Base-by-base conservation (phyloP, 192 early-diverging fungal species). In the Coemansia sp. region DNA sequence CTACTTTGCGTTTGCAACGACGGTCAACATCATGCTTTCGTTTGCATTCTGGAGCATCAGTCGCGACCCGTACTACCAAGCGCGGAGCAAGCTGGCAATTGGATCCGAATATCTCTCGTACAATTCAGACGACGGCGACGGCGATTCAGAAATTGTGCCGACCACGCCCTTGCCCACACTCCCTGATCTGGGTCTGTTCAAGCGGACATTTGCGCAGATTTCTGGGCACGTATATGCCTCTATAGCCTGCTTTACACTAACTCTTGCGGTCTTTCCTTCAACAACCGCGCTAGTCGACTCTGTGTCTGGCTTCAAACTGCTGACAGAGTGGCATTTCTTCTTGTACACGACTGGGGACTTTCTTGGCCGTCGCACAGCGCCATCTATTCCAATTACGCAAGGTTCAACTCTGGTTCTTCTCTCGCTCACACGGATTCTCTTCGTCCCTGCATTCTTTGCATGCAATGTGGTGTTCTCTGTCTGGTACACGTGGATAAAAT, bases 321-420 rank as follows among this genome's bases (percentile, higher is more conserved):
- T 72, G 68, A 75, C 75, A 37, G 83, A 72, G 57, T 85, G 63
- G 86, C 91, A 92, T 56, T 94, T 93, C 64, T 76, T 94, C 61
- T 57, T 85, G 11, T 93, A 84, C 64, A 92, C 90, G 71, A 15
- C 89, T 39, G 91, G 89, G 53, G 92, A 94, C 65, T 92, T 88
- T 86, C 19, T 88, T 7, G 92, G 92, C 40, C 81, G 87, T 23
- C 73, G 59, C 56, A 78, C 54, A 42, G 89, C 56, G 44, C 87
- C 48, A 47, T 71, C 67, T 56, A 64, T 74, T 61, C 68, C 50
- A 6, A 61, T 72, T n/a, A 58, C 61, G 15, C 60, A 70, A 11
- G 70, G 65, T 1, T 61, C 72, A 19, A 68, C 83, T 26, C 80
- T 87, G 8, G 52, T 86, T 21, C 18, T 71, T 0, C 63, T 85